Base-by-base conservation (phyloP, 306 rosid species). In the Potentilla sterilis region DNA sequence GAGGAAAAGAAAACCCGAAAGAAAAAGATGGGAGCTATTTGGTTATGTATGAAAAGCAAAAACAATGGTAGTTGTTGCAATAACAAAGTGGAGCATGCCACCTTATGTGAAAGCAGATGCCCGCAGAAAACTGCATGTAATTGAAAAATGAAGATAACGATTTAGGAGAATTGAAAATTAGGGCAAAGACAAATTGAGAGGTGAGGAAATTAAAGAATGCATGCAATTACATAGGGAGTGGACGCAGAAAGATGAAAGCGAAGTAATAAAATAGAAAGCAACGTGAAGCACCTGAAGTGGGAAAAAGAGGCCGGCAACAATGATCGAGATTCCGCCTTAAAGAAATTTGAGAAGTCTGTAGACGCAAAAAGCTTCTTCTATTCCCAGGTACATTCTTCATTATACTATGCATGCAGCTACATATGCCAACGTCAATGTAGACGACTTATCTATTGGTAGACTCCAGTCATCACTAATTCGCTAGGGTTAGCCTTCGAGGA, bases 81-180 rank as follows among this genome's bases (percentile, higher is more conserved):
- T 73, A 69, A 70, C 74, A 86, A 76, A 84, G 87, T 75, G 90
- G 84, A 86, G 82, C 92, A 86, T 83, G 87, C 86, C 67, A 83
- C 90, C 89, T 77, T 71, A 57, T 77, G 69, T 70, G 88, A 55
- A 57, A 73, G 84, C 89, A 7, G 1, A 4, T 81, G 81, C 69
- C 81, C n/a, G 46, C 8, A 63, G 32, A 81, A 85, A 71, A 28
- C 28, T 28, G 28, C 61, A 43, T 70, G 40, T 71, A 6, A 65
- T 64, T 16, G 9, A 12, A 40, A 41, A 67, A 34, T 10, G 48
- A 73, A 55, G 72, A 24, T 64, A 58, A 35, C 11, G 54, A 79
- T 18, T 54, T 44, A 67, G 62, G 78, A 28, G 4, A 24, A 74
- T 69, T 70, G 22, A 70, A 71, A 74, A 58, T 48, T 5, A 22